Evolutionary conservation across 768 basidiomycete genomes (phyloP), one percentile per base, ranked within the genome.

Genomic region (Melanogaster broomeanus): DNA sequence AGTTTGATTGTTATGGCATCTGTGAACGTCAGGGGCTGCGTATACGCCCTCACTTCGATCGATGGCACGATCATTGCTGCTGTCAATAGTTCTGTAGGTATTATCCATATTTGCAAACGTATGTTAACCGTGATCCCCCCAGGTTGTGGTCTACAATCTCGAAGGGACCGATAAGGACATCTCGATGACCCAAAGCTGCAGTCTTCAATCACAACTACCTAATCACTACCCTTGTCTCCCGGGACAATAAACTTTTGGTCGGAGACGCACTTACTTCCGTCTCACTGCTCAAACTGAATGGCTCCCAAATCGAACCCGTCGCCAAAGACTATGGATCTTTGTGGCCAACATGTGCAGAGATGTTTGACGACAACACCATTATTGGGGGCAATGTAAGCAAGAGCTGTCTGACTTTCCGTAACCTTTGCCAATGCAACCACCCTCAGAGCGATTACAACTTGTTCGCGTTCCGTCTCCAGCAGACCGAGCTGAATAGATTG

Each of bases 161-260:
- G 72, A 76, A 38, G 64, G 55, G 43, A 58, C 73, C n/a, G 61
- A 65, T 10, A 59, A 61, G 31, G 57, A 72, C 15, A 58, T 71
- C 30, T 56, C 66, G 1, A 68, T 72, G 56, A 61, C 62, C 6
- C 72, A 74, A n/a, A 27, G 58, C 82, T 7, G 65, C 80, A 0
- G 74, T 80, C 34, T 94, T 91, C 87, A 84, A 88, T 56, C 89
- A 92, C 63, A 93, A 90, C 49, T 93, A 94, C 69, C 54, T 89
- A 50, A 82, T 94, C 25, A 83, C 80, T 4, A 84, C 81, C 49
- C 69, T 97, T 19, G 81, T 79, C 0, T 71, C 81, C 3, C 77
- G 77, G 42, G 77, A 73, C 3, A 69, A 83, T 52, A 72, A 69
- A 41, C 64, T 96, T 22, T 69, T 89, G 16, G 78, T 84, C n/a